Conservation (phyloP, 2,329 filamentous ascomycete species). For the Piedraia hortae region DNA sequence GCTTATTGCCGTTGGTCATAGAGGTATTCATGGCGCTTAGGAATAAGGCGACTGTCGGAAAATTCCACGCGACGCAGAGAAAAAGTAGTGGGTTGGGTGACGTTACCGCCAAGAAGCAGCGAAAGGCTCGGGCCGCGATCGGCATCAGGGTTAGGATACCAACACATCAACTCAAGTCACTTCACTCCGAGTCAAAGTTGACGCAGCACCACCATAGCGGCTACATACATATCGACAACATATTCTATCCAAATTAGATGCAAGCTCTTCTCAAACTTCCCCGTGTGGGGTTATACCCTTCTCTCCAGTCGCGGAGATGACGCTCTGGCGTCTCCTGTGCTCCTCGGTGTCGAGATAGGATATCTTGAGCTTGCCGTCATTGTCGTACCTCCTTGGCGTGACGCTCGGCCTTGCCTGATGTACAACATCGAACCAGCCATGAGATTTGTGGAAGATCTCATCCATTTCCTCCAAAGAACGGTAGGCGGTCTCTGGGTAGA, state of each 20-base stretch:
- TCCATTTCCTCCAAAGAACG: constrained; percentile 37
- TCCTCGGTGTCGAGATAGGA: constrained; percentile 17
- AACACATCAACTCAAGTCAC: too few relatives aligned
- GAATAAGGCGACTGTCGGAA: too few relatives aligned
- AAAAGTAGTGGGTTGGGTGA: not conserved
- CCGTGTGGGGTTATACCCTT: too few relatives aligned
- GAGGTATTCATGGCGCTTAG: too few relatives aligned
- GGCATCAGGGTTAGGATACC: too few relatives aligned
- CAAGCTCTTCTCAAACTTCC: constrained; percentile 25
- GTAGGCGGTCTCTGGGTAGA: constrained; percentile 35
- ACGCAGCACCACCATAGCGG: too few relatives aligned
- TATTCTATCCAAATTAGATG: not conserved
- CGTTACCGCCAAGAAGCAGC: too few relatives aligned
- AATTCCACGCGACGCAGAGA: too few relatives aligned
- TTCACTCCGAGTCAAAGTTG: too few relatives aligned
- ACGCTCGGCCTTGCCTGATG: constrained; percentile 19
- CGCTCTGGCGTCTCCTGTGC: constrained; percentile 1
- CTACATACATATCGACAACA: too few relatives aligned
- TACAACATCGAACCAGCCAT: constrained; percentile 22
- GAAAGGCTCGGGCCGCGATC: too few relatives aligned
- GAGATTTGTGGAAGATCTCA: constrained; percentile 24
- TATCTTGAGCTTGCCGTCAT: constrained; percentile 27
- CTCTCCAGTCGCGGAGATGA: too few relatives aligned
- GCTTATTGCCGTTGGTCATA: not conserved
- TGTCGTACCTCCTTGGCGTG: constrained; percentile 28